Conservation (phyloP, 1,139 yeast genomes). For the Yamadazyma trypodendri region DNA sequence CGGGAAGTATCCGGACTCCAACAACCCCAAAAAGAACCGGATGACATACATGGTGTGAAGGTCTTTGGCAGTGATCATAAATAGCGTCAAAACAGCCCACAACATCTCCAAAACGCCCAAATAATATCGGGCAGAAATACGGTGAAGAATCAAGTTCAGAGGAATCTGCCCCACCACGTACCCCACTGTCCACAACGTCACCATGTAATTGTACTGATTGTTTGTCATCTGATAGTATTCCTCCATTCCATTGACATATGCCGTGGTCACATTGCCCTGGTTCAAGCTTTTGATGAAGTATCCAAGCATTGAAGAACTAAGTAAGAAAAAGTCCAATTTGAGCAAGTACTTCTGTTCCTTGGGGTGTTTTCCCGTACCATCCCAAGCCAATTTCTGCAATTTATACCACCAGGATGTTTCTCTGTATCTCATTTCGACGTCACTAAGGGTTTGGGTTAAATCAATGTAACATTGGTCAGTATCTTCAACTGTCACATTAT, state of each 20-base stretch:
- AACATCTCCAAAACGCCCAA: slow-evolving; percentile 52
- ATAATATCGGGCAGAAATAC: slow-evolving; percentile 53
- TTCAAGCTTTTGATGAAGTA: slow-evolving; percentile 38
- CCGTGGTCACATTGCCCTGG: slow-evolving; percentile 49
- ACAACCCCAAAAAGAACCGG: slow-evolving; percentile 56
- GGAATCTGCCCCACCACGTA: slow-evolving; percentile 62
- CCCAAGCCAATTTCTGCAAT: slow-evolving; percentile 42
- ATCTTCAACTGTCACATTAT: too few species aligned
- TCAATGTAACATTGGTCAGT: slow-evolving; percentile 36
- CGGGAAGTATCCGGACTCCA: slow-evolving; percentile 62
- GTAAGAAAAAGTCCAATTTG: slow-evolving; percentile 45
- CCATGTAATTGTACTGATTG: slow-evolving; percentile 54
- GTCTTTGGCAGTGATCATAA: slow-evolving; percentile 44
- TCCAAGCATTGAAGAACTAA: slow-evolving; percentile 46
- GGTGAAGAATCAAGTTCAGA: slow-evolving; percentile 51
- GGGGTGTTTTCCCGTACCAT: slow-evolving; percentile 49
- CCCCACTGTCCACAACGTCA: slow-evolving; percentile 57
- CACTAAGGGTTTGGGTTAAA: slow-evolving; percentile 24
- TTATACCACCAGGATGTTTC: slow-evolving; percentile 25
- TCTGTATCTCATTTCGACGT: slow-evolving; percentile 28
- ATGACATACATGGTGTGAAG: slow-evolving; percentile 52
- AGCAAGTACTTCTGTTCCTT: slow-evolving; percentile 38
- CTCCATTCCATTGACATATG: slow-evolving; percentile 64
- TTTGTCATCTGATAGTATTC: slow-evolving; percentile 50
- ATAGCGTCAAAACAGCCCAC: slow-evolving; percentile 58